These are phyloP conservation scores for Drosera spatulata DNA, from an alignment of 179 eudicot genomes.

Conservation along the genomic window DNA sequence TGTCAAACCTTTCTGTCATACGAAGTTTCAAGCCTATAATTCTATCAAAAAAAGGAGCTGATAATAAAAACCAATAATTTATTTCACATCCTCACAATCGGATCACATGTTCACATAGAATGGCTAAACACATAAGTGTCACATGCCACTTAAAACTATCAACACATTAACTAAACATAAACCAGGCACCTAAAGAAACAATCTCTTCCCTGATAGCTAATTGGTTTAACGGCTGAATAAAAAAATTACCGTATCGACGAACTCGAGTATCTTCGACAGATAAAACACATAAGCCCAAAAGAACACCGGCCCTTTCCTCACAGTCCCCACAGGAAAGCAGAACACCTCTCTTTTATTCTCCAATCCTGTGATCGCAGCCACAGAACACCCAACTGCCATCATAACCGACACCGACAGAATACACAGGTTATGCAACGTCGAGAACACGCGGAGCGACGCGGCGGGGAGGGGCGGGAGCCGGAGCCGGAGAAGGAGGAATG, in stretches of 20 bases:
- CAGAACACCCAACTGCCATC: conserved; percentile 60
- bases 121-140: no score
- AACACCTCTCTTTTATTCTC: conserved; percentile 30
- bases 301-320: conserved; percentile 58
- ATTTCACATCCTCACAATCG: no score
- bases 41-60: no score
- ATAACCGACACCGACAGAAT: conserved; percentile 61
- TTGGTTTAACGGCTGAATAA: no score
- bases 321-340: conserved; percentile 61
- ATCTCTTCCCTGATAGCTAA: no score
- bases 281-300: conserved; percentile 89
- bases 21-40: no score
- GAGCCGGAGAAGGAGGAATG: conserved; percentile 63
- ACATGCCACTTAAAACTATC: no score
- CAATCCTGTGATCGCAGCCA: conserved; percentile 46
- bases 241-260: conserved; percentile 55
- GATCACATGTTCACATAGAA: no score
- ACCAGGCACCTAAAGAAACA: no score
- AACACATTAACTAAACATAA: no score
- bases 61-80: no score
- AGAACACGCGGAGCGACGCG: conserved; percentile 48
- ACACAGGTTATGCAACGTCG: conserved; percentile 56
- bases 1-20: no score
- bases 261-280: conserved; percentile 75
- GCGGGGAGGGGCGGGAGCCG: conserved; percentile 37